These are phyloP conservation scores for Pythium grandisporangium DNA, from an alignment of 352 stramenopile species.

Conservation along the genomic window DNA sequence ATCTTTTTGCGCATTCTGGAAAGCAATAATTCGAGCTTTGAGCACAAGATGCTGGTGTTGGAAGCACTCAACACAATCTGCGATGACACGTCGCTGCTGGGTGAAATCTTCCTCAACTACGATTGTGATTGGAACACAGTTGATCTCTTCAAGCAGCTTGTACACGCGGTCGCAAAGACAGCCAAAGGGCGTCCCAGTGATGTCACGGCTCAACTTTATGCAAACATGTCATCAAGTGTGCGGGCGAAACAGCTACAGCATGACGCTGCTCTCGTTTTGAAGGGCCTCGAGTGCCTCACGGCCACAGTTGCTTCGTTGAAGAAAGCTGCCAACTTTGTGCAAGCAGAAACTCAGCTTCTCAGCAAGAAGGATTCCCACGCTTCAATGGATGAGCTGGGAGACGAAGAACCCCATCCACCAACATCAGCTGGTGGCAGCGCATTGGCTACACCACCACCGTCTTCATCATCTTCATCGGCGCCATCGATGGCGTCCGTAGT, in stretches of 20 bases:
- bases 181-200: constrained; percentile 87
- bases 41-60: constrained; percentile 97
- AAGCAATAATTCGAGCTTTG: constrained; percentile 94
- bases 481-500: no score
- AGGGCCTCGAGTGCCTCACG: constrained; percentile 90
- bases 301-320: constrained; percentile 90
- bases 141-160: constrained; percentile 98
- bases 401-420: constrained; percentile 11
- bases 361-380: constrained; percentile 15
- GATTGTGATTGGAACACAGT: constrained; percentile 97
- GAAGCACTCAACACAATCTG: constrained; percentile 95
- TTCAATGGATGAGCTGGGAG: constrained; percentile 36
- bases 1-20: constrained; percentile 98
- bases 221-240: constrained; percentile 48
- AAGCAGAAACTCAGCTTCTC: constrained; percentile 39
- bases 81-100: constrained; percentile 90
- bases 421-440: constrained; percentile 11
- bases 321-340: constrained; percentile 79
- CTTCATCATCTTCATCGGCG: no score
- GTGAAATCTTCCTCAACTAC: constrained; percentile 99
- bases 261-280: constrained; percentile 63
- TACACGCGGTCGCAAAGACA: constrained; percentile 93
- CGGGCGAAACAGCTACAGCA: constrained; percentile 64
- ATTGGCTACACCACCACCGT: constrained; percentile 4
- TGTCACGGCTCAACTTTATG: constrained; percentile 35